Evolutionary conservation across 495 filamentous ascomycete species (phyloP), one percentile per base, ranked within the genome.

Genomic region (Aspergillus cristatus): DNA sequence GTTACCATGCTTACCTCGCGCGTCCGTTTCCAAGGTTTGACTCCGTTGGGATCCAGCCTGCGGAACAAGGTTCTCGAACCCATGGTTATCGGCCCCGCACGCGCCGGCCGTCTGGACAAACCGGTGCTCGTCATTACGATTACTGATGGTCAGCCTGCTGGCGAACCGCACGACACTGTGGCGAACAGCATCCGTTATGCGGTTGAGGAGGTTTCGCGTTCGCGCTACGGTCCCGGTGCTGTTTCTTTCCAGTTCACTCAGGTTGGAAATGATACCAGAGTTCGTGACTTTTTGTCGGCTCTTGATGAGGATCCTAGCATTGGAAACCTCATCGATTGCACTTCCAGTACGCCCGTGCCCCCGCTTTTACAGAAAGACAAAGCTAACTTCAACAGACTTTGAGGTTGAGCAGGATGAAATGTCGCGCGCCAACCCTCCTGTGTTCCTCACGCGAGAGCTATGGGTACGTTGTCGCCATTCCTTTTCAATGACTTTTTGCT

Each of bases 231-330:
- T 13, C 56, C 57, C 10, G 70, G 71, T 41, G 75, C 74, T 2
- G 54, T 82, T 29, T 62, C 70, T 2, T 84, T 84, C 66, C 79
- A 84, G 47, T 84, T 85, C 51, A 79, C 81, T 6, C 81, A 85
- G 49, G 80, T 85, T 32, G 81, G 81, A 42, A 81, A 79, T 41
- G 81, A 85, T 47, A 56, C 67, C 47, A 68, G 72, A 35, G 81
- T 81, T 7, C 71, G 74, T 20, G 72, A 76, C 32, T 85, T 83
- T 59, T 60, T 85, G 17, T 54, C 54, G 7, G 66, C 68, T 32
- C 62, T 85, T 11, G 81, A 85, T 46, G 70, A 71, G 32, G 78
- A 85, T 42, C 75, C 77, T 16, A 47, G 53, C 13, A 70, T 85
- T 49, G 81, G 81, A 15, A 44, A 54, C 6, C 50, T 82, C 52